A percentile compares a stretch with the other conserved stretches of the same genome.
Conservation (phyloP, 2,329 filamentous ascomycete species). For the Aspergillus cejpii region DNA sequence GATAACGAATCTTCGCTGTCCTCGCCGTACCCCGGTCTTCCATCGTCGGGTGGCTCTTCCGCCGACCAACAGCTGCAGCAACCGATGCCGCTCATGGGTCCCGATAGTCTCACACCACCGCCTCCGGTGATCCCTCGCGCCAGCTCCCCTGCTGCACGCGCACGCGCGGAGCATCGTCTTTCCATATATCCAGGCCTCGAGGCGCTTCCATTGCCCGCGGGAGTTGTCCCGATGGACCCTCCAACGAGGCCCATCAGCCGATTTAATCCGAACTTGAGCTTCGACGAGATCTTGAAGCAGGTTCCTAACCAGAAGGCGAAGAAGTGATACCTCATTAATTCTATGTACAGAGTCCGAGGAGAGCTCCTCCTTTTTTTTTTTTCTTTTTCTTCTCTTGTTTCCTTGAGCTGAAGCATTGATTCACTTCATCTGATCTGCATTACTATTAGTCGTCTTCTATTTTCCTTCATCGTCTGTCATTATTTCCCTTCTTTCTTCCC, state of each 20-base stretch:
- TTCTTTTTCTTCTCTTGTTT: slow-evolving; percentile 8
- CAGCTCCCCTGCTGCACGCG: slow-evolving; percentile 27
- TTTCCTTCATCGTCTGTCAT: slow-evolving; percentile 1
- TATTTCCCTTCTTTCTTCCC: slow-evolving; percentile 1
- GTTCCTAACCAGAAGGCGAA: slow-evolving; percentile 34
- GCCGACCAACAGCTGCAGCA: slow-evolving; percentile 30
- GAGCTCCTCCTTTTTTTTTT: slow-evolving; percentile 7
- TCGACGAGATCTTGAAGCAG: slow-evolving; percentile 44
- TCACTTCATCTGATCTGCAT: not conserved
- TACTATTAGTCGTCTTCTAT: not conserved
- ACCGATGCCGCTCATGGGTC: slow-evolving; percentile 28
- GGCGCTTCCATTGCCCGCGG: slow-evolving; percentile 39
- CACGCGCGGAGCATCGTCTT: slow-evolving; percentile 35
- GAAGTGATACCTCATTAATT: slow-evolving; percentile 23
- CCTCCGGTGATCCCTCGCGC: slow-evolving; percentile 32
- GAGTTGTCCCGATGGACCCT: slow-evolving; percentile 38
- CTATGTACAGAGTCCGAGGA: slow-evolving; percentile 7
- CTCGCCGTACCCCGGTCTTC: slow-evolving; percentile 34
- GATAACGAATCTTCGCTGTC: slow-evolving; percentile 36
- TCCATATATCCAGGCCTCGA: slow-evolving; percentile 43
- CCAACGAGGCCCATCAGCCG: slow-evolving; percentile 35
- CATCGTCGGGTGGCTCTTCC: slow-evolving; percentile 34
- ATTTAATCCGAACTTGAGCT: slow-evolving; percentile 45
- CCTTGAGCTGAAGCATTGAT: slow-evolving; percentile 5
- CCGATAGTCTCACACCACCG: slow-evolving; percentile 29